These are phyloP conservation scores for Moesziomyces globuligerus DNA, from an alignment of 1,284 basidiomycete genomes.

Conservation along the genomic window DNA sequence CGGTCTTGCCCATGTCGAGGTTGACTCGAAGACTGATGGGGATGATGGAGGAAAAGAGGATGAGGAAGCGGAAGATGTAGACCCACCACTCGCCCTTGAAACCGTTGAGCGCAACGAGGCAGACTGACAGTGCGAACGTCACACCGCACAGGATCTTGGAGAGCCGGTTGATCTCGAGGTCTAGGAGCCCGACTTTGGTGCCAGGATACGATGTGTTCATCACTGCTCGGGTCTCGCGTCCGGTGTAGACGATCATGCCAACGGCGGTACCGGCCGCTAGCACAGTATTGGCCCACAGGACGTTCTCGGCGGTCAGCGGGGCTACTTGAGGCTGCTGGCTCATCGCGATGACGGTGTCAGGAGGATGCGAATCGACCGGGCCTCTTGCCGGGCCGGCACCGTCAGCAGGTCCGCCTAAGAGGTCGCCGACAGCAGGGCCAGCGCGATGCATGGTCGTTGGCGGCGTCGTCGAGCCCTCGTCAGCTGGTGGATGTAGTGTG, in stretches of 20 bases:
- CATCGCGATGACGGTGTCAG: conserved; percentile 67
- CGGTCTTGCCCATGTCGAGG: conserved; percentile 99
- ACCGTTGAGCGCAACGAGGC: conserved; percentile 93
- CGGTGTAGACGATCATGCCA: conserved; percentile 93
- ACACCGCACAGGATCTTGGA: conserved; percentile 97
- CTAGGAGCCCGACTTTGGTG: conserved; percentile 91
- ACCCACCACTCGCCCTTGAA: conserved; percentile 96
- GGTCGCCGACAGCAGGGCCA: conserved; percentile 69
- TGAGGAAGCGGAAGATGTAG: conserved; percentile 95
- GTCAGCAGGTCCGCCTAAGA: conserved; percentile 23
- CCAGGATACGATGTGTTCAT: conserved; percentile 98
- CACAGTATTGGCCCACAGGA: conserved; percentile 97
- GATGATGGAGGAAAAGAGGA: conserved; percentile 98
- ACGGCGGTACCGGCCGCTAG: conserved; percentile 92
- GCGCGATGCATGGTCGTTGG: conserved; percentile 24
- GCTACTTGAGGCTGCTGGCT: conserved; percentile 58
- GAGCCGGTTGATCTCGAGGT: conserved; percentile 92
- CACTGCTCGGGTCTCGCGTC: conserved; percentile 93
- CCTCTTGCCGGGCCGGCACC: conserved; percentile 21
- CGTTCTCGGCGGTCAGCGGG: conserved; percentile 82
- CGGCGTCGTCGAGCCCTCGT: conserved; percentile 20
- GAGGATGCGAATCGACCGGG: conserved; percentile 28
- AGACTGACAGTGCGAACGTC: conserved; percentile 88
- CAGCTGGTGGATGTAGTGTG: conserved; percentile 73
- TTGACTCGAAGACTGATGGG: conserved; percentile 99